A percentile compares a stretch with the other conserved stretches of the same genome.
phyloP scores from a whole-genome alignment of 2,329 filamentous ascomycete genomes.

The Orbilia javanica region DNA sequence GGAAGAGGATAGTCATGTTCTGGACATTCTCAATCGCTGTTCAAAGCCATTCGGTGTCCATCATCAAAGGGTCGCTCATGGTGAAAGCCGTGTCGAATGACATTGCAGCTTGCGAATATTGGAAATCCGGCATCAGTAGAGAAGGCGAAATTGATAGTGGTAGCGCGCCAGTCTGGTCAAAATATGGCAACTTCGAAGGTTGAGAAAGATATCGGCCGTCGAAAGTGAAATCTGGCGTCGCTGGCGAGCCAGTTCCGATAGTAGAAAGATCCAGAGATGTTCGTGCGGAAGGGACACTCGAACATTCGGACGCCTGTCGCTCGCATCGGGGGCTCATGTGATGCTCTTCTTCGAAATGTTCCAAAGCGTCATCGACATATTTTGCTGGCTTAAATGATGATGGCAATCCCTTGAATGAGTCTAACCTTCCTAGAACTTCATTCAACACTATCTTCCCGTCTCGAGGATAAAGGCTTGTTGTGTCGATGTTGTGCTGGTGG shows the following conservation, averaged over 20 bases:
- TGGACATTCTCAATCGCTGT: background rate
- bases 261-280: conserved; percentile 48
- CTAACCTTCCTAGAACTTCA: conserved; percentile 43
- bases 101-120: conserved; percentile 43
- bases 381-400: conserved; percentile 46
- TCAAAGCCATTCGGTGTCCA: conserved; percentile 56
- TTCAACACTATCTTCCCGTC: conserved; percentile 56
- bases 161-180: conserved; percentile 40
- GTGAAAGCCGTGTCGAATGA: conserved; percentile 49
- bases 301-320: conserved; percentile 52
- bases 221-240: conserved; percentile 49
- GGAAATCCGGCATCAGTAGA: conserved; percentile 49
- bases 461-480: conserved; percentile 43
- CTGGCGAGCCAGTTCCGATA: conserved; percentile 37
- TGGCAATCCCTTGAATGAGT: conserved; percentile 48
- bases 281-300: conserved; percentile 43
- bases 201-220: conserved; percentile 54
- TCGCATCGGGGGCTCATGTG: conserved; percentile 49
- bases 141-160: conserved; percentile 52
- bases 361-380: conserved; percentile 54
- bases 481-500: conserved; percentile 55
- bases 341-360: conserved; percentile 53
- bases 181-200: conserved; percentile 48
- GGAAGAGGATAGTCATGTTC: background rate
- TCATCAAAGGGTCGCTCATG: conserved; percentile 55